Conservation (phyloP, 2,329 filamentous ascomycete genomes). For the Sordariomycetes sp. region DNA sequence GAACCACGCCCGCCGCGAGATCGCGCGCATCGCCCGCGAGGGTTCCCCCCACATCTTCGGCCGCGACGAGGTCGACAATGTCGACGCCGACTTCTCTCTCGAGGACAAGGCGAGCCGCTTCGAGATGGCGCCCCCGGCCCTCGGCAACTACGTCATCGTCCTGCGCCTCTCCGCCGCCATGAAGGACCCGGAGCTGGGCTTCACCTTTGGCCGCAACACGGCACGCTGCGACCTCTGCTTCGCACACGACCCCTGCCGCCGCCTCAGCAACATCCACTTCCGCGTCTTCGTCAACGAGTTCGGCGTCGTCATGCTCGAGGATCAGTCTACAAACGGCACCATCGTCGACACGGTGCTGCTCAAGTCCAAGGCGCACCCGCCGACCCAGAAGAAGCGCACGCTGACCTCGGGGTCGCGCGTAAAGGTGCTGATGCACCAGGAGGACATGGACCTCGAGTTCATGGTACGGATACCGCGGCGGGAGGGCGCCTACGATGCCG, state of each 20-base stretch:
- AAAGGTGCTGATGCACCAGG: slow-evolving; percentile 45
- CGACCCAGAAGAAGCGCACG: slow-evolving; percentile 38
- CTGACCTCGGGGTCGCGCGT: slow-evolving; percentile 62
- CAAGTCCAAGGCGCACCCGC: slow-evolving; percentile 19
- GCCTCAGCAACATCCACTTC: slow-evolving; percentile 92
- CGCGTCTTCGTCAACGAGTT: slow-evolving; percentile 82
- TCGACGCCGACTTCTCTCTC: slow-evolving; percentile 34
- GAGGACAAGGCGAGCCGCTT: slow-evolving; percentile 38
- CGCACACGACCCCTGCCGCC: slow-evolving; percentile 49
- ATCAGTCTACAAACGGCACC: slow-evolving; percentile 93
- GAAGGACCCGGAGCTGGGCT: slow-evolving; percentile 58
- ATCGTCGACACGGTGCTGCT: slow-evolving; percentile 66
- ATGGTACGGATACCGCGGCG: slow-evolving; percentile 73
- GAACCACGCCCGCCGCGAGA: slow-evolving; percentile 55
- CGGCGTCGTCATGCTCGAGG: slow-evolving; percentile 81
- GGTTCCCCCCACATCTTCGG: slow-evolving; percentile 34
- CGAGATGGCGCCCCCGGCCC: slow-evolving; percentile 28
- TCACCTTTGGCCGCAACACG: slow-evolving; percentile 72
- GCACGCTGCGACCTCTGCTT: slow-evolving; percentile 60
- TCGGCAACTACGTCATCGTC: slow-evolving; percentile 56
- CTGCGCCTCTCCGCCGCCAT: slow-evolving; percentile 64
- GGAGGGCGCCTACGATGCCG: slow-evolving; percentile 49
- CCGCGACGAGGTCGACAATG: slow-evolving; percentile 32
- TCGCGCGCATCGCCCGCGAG: slow-evolving; percentile 36
- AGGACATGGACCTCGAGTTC: slow-evolving; percentile 55